phyloP scores from a whole-genome alignment of 495 filamentous ascomycete species.

The Staphylotrichum longicolle region DNA sequence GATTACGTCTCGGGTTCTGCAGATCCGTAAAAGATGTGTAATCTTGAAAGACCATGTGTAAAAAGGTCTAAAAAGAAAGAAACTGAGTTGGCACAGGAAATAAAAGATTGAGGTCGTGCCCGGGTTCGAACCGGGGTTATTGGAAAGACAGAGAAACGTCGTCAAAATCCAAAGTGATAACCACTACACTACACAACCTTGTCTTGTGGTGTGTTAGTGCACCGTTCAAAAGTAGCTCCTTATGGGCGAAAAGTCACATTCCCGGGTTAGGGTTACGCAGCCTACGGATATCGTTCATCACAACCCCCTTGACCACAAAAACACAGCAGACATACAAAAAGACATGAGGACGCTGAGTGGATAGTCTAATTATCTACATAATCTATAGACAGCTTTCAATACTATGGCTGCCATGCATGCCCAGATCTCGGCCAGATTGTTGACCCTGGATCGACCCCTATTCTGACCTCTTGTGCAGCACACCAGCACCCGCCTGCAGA shows the following conservation, averaged over 20 bases:
- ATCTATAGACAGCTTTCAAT: background rate
- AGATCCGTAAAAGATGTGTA: no score
- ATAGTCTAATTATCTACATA: background rate
- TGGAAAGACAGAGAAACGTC: constrained; percentile 11
- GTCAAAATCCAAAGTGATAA: constrained; percentile 31
- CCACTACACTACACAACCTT: constrained; percentile 32
- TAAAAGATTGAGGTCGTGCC: constrained; percentile 26
- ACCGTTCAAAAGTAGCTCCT: background rate
- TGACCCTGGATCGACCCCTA: no score
- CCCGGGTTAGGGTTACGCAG: constrained; percentile 8
- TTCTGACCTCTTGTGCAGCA: constrained; percentile 37
- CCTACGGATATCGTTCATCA: background rate
- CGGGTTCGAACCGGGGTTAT: constrained; percentile 31
- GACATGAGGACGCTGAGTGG: background rate
- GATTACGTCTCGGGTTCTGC: no score
- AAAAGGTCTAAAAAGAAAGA: background rate
- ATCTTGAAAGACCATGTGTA: no score
- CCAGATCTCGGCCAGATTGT: no score
- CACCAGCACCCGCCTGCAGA: constrained; percentile 36
- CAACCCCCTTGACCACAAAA: background rate
- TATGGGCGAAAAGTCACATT: background rate
- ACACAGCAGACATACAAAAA: background rate
- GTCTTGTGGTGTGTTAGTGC: background rate
- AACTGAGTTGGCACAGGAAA: background rate
- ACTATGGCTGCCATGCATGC: background rate